Evolutionary conservation across 2,329 filamentous ascomycete species (phyloP).

Genomic region (Talaromyces marneffei): DNA sequence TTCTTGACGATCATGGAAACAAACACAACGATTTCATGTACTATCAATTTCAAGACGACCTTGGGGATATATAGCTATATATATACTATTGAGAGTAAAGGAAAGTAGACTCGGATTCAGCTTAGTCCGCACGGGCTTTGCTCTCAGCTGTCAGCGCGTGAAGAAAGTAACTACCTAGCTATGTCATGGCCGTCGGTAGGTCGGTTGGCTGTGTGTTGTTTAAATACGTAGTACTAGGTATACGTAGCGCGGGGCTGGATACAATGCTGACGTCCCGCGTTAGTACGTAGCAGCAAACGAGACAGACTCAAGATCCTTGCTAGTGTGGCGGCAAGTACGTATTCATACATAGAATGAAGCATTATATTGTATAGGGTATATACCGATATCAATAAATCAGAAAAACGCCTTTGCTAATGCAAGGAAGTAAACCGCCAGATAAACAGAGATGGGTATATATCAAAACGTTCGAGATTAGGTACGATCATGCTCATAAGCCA

Average conservation of each 20-base stretch:
- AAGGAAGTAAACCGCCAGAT: background rate
- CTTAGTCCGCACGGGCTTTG: background rate
- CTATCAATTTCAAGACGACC: background rate
- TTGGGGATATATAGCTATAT: too few relatives aligned
- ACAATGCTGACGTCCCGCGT: background rate
- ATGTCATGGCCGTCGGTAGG: too few relatives aligned
- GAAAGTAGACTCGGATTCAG: background rate
- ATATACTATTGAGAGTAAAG: background rate
- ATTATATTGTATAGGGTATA: background rate
- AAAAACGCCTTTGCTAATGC: conserved; percentile 1
- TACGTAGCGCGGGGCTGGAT: background rate
- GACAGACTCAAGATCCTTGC: background rate
- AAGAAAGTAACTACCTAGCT: background rate
- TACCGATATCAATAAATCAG: background rate
- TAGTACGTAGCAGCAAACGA: too few relatives aligned
- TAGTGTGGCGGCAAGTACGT: background rate
- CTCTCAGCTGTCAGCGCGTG: background rate
- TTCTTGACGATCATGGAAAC: background rate
- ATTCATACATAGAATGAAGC: background rate
- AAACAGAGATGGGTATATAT: background rate
- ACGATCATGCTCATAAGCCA: conserved; percentile 4
- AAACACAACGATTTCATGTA: background rate
- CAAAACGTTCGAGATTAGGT: background rate
- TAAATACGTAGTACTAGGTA: too few relatives aligned
- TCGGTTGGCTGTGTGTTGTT: background rate